Conservation (phyloP, 306 rosid genomes). For the Dryas drummondii region DNA sequence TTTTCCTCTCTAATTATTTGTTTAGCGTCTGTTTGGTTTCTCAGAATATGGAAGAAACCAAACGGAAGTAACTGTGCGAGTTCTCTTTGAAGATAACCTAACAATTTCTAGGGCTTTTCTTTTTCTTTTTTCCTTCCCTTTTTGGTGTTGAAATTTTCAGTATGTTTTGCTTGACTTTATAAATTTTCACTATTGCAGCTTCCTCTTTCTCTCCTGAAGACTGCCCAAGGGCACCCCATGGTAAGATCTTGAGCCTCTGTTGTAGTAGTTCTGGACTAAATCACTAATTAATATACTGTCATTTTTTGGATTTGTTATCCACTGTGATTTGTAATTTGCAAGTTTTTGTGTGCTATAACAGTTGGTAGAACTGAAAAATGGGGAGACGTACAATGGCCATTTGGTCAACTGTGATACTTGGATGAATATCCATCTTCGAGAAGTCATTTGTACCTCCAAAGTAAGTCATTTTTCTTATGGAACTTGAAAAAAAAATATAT, state of each 20-base stretch:
- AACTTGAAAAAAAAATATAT: background rate
- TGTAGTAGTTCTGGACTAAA: background rate
- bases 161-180: background rate
- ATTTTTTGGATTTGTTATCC: background rate
- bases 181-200: slow-evolving; percentile 48
- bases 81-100: background rate
- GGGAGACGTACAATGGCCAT: slow-evolving; percentile 98
- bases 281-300: background rate
- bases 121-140: background rate
- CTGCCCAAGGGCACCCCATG: slow-evolving; percentile 98
- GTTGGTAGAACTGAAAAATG: slow-evolving; percentile 95
- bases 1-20: background rate
- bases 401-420: slow-evolving; percentile 97
- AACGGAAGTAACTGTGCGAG: background rate
- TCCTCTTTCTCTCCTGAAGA: slow-evolving; percentile 91
- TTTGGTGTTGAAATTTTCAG: background rate
- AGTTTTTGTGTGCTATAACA: slow-evolving; percentile 36
- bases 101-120: background rate
- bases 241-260: slow-evolving; percentile 31
- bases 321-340: slow-evolving; percentile 21
- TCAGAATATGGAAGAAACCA: background rate
- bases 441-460: slow-evolving; percentile 95
- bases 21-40: slow-evolving; percentile 10
- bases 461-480: slow-evolving; percentile 35
- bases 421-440: slow-evolving; percentile 99